These are phyloP conservation scores for Mortierella sp. DNA, from an alignment of 371 early-diverging fungal species.

Conservation along the genomic window DNA sequence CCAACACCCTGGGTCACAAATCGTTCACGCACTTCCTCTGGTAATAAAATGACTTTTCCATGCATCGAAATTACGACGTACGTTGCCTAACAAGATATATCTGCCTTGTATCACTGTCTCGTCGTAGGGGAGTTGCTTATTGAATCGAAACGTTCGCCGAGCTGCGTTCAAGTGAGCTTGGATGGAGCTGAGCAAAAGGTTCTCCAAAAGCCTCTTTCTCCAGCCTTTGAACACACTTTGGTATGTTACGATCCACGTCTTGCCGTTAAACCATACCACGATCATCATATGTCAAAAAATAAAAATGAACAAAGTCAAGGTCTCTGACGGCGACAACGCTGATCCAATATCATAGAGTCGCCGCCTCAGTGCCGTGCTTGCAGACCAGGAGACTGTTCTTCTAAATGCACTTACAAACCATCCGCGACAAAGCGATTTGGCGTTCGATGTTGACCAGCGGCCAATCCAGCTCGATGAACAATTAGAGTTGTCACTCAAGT, in stretches of 20 bases:
- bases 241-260: not conserved
- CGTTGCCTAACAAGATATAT: not conserved
- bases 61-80: not conserved
- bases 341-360: not conserved
- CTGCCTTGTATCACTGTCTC: not conserved
- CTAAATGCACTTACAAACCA: slow-evolving; percentile 3
- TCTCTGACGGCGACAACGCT: slow-evolving; percentile 1
- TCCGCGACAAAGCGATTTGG: not conserved
- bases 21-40: slow-evolving; percentile 1
- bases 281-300: no score
- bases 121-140: not conserved
- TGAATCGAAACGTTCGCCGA: not conserved
- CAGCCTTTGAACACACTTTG: not conserved
- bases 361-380: not conserved
- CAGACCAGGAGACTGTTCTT: not conserved
- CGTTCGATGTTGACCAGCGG: not conserved
- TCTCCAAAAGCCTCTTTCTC: not conserved
- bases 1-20: not conserved
- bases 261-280: no score
- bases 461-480: slow-evolving; percentile 9
- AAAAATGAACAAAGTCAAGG: not conserved
- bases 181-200: not conserved
- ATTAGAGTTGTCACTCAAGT: slow-evolving; percentile 2
- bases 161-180: not conserved
- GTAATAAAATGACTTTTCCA: not conserved